phyloP scores from a whole-genome alignment of 2,329 filamentous ascomycete species.

The Metarhizium guizhouense region DNA sequence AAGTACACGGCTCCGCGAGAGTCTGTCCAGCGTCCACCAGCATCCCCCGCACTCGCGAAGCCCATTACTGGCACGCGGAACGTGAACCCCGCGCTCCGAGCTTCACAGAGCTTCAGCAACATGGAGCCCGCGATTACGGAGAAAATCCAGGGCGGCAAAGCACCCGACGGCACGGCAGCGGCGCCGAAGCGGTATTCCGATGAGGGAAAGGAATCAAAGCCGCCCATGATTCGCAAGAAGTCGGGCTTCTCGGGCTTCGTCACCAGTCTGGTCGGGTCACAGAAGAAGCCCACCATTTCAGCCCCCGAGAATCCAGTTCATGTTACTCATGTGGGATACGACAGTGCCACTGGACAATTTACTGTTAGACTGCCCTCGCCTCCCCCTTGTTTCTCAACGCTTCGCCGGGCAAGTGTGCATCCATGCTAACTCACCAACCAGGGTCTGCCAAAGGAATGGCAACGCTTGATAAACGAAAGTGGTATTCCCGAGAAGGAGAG shows the following conservation, averaged over 20 bases:
- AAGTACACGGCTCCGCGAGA: conserved; percentile 27
- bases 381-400: not conserved
- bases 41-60: conserved; percentile 30
- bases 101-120: conserved; percentile 47
- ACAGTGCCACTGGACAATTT: conserved; percentile 92
- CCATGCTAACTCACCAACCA: conserved; percentile 26
- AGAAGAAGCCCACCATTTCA: conserved; percentile 89
- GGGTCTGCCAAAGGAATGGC: conserved; percentile 97
- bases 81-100: conserved; percentile 47
- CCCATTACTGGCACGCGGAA: conserved; percentile 45
- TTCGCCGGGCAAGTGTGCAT: not conserved
- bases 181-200: conserved; percentile 70
- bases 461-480: conserved; percentile 87
- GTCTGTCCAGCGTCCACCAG: conserved; percentile 20
- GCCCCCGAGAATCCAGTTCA: conserved; percentile 95
- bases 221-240: conserved; percentile 65
- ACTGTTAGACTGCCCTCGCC: conserved; percentile 53
- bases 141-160: conserved; percentile 23
- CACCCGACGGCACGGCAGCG: conserved; percentile 32
- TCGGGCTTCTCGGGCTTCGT: conserved; percentile 82
- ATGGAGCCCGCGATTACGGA: conserved; percentile 31
- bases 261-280: conserved; percentile 74
- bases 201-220: conserved; percentile 58
- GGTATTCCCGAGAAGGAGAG: conserved; percentile 95
- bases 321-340: conserved; percentile 95